A percentile compares a stretch with the other conserved stretches of the same genome.
phyloP scores from a whole-genome alignment of 148 eudicot species.

The Vaccinium darrowii region DNA sequence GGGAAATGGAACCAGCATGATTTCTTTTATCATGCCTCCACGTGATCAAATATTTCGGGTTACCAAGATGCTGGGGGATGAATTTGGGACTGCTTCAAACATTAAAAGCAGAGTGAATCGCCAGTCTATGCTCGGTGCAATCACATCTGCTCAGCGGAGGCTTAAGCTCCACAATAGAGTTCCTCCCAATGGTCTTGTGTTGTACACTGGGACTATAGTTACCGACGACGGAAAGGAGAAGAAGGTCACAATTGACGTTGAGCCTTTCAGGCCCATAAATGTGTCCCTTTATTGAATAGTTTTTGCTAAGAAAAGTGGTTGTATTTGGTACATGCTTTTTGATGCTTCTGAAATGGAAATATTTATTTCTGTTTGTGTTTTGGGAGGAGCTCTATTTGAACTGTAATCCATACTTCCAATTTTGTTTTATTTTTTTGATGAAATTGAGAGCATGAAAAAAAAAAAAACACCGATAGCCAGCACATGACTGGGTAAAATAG shows the following conservation, averaged over 20 bases:
- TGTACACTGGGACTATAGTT: constrained; percentile 29
- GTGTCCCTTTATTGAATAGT: constrained; percentile 22
- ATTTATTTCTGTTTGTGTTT: too few species aligned
- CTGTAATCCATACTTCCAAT: too few species aligned
- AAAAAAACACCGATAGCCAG: too few species aligned
- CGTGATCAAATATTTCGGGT: constrained; percentile 32
- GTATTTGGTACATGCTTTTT: too few species aligned
- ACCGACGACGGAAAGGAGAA: constrained; percentile 32
- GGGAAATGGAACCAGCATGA: constrained; percentile 36
- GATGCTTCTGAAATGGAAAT: too few species aligned
- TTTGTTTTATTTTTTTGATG: too few species aligned
- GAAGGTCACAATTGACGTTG: constrained; percentile 31
- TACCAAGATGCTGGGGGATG: constrained; percentile 33
- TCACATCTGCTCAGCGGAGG: constrained; percentile 35
- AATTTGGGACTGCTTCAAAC: constrained; percentile 31
- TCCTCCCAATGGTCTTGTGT: constrained; percentile 31
- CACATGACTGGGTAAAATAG: too few species aligned
- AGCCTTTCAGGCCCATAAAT: constrained; percentile 31
- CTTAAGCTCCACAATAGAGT: constrained; percentile 31
- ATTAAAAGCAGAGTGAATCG: constrained; percentile 35
- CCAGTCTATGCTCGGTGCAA: constrained; percentile 29
- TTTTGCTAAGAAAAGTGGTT: too few species aligned
- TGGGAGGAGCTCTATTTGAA: too few species aligned
- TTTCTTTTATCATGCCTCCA: constrained; percentile 35
- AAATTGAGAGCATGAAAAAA: too few species aligned